Evolutionary conservation across 768 basidiomycete species (phyloP), one percentile per base, ranked within the genome.

Genomic region (Kwoniella europaea): DNA sequence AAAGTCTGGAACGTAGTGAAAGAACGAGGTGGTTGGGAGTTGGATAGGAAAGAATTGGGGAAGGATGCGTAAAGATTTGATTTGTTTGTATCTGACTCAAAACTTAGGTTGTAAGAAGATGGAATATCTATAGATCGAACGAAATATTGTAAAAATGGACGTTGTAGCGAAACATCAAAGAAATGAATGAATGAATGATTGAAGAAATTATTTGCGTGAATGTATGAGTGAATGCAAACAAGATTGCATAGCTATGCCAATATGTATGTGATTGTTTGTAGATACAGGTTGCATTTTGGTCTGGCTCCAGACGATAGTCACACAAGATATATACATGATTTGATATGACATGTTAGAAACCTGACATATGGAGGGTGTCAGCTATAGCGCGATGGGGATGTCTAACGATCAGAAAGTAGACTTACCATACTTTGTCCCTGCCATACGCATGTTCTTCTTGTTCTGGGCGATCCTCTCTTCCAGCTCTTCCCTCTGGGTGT

Each of bases 1-100:
- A 75, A 76, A 61, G 82, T 84, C 0, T 84, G 84, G 84, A 65
- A 74, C 10, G 79, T 82, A 20, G 77, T 84, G 20, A 76, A 79
- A 53, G 80, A 84, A 61, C 55, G 84, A 22, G 81, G 81, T 22
- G 73, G 69, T 7, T n/a, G 46, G 53, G 80, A 81, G 62, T 20
- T 81, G 65, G 79, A 80, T 42, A 61, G 62, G 22, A 50, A 41
- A 41, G 65, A 67, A n/a, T 9, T 22, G 2, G 65, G 46, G 3
- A 67, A 67, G 22, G 65, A 67, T 35, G 35, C 35, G 5, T 35
- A 35, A 35, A 1, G 35, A 35, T 1, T 35, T 35, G 35, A 1
- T 35, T 7, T 35, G 1, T n/a, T n/a, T 35, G 35, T 35, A 7
- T 9, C 6, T 35, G 1, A 27, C 27, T 27, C 35, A 6, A 29